These are phyloP conservation scores for Alternaria dauci DNA, from an alignment of 2,329 filamentous ascomycete species.

Conservation along the genomic window DNA sequence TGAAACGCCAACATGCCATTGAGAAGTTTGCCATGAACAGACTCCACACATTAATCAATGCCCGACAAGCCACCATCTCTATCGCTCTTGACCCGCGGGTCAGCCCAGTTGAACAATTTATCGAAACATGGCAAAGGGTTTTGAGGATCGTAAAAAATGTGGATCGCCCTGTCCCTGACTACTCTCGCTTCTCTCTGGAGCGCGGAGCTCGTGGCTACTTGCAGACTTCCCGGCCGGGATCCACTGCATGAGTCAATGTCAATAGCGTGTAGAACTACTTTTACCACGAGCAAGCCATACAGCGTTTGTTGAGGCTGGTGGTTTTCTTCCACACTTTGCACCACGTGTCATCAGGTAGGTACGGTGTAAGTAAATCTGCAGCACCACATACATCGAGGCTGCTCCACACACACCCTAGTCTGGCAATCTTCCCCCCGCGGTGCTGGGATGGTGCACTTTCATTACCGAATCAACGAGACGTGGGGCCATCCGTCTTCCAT, in stretches of 20 bases:
- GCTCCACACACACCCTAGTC: background rate
- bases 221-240: constrained; percentile 15
- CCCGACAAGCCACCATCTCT: constrained; percentile 15
- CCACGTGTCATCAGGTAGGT: background rate
- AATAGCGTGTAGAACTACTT: constrained; percentile 4
- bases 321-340: background rate
- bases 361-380: background rate
- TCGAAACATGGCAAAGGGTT: background rate
- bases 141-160: background rate
- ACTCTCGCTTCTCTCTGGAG: constrained; percentile 11
- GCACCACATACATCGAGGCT: background rate
- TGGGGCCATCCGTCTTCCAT: background rate
- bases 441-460: background rate
- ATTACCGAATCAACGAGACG: background rate
- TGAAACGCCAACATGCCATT: constrained; percentile 10
- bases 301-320: constrained; percentile 2
- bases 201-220: constrained; percentile 21
- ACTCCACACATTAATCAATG: constrained; percentile 18
- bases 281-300: constrained; percentile 4
- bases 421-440: background rate
- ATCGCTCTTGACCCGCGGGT: background rate
- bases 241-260: constrained; percentile 21
- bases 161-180: constrained; percentile 14
- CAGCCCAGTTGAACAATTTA: background rate
- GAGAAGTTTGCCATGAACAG: background rate